Evolutionary conservation across 495 filamentous ascomycete species (phyloP), one percentile per base, ranked within the genome.

Genomic region (Halenospora varia): DNA sequence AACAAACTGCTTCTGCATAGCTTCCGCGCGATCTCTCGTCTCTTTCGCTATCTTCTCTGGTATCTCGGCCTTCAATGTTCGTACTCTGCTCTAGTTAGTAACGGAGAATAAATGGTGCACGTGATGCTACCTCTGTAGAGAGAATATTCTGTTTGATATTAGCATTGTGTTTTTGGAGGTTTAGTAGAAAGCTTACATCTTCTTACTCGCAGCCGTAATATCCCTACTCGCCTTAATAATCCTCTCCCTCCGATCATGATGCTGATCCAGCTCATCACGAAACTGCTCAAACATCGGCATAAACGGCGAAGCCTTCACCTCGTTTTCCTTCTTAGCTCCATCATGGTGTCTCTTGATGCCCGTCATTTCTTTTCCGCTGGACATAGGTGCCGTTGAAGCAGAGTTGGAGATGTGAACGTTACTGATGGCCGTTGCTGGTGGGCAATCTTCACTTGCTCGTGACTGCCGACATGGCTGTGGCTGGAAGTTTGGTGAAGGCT

Each of bases 141-240:
- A 83, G 73, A 98, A 97, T 56, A 97, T 97, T 49, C 93, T 96
- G 63, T 44, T 9, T 10, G 50, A 13, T 57, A 10, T 29, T 56
- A n/a, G n/a, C n/a, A n/a, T n/a, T n/a, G n/a, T n/a, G n/a, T n/a
- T n/a, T n/a, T n/a, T n/a, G n/a, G n/a, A n/a, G n/a, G n/a, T n/a
- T n/a, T n/a, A n/a, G n/a, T 51, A 20, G 18, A 42, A 57, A 25
- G 53, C 75, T 75, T 72, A 96, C 94, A 97, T 95, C 77, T 97
- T 97, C 79, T 98, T 98, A 73, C 91, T 96, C 41, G 89, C 69
- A 0, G 89, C 92, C 8, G 95, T 98, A 59, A 97, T 87, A 73
- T 97, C 94, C 41, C 93, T 77, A 13, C 88, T 91, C 1, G 84
- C 84, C 73, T 97, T 97, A 57, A 93, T 89, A 54, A 96, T 81